Percentiles rank a stretch among this genome's conserved stretches.
Evolutionary conservation across 192 early-diverging fungal genomes (phyloP).

Genomic region (Coemansia asiatica): DNA sequence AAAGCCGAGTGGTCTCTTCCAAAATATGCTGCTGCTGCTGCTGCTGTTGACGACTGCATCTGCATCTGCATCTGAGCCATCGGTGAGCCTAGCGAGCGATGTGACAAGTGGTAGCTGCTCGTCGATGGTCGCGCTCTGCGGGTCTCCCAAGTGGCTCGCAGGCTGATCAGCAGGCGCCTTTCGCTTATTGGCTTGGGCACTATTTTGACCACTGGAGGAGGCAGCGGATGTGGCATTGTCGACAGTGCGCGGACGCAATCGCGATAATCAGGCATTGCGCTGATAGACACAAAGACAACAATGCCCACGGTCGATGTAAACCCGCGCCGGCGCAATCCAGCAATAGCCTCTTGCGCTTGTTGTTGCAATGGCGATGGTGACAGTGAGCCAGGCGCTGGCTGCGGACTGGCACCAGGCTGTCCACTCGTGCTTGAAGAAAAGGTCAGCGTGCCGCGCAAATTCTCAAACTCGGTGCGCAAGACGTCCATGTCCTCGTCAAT

Average conservation of each 20-base stretch:
- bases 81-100: conserved; percentile 7
- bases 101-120: not conserved
- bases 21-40: too few relatives aligned
- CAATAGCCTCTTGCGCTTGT: not conserved
- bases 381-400: not conserved
- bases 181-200: conserved; percentile 42
- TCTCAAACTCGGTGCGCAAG: conserved; percentile 43
- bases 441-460: conserved; percentile 44
- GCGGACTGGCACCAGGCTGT: not conserved
- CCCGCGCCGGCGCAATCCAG: conserved; percentile 17
- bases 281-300: conserved; percentile 30
- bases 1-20: conserved; percentile 1
- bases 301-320: conserved; percentile 40
- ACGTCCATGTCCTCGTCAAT: conserved; percentile 30
- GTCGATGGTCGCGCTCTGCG: conserved; percentile 18
- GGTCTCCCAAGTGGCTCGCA: conserved; percentile 32
- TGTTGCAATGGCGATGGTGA: not conserved
- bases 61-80: not conserved
- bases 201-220: conserved; percentile 41
- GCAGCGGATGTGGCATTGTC: conserved; percentile 34
- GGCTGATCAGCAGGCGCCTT: conserved; percentile 26
- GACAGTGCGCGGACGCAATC: conserved; percentile 22
- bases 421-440: conserved; percentile 19
- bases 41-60: not conserved
- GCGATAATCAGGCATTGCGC: conserved; percentile 14